These are phyloP conservation scores for Aspergillus persii DNA, from an alignment of 2,329 filamentous ascomycete genomes.

Conservation along the genomic window DNA sequence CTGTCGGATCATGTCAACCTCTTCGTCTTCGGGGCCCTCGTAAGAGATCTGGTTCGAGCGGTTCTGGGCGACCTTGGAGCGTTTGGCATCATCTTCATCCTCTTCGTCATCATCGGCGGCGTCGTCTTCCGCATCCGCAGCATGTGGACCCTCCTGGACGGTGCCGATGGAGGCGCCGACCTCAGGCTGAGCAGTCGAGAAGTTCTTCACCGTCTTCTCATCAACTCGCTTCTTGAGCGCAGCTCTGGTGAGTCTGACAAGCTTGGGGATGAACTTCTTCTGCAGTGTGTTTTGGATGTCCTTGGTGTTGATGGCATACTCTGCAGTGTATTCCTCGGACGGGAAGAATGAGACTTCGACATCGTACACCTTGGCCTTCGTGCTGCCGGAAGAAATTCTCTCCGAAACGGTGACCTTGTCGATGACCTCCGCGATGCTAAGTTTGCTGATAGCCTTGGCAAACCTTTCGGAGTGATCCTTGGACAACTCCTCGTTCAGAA, in stretches of 20 bases:
- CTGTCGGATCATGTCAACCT: constrained; percentile 71
- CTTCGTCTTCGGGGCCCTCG: constrained; percentile 88
- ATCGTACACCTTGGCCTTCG: constrained; percentile 79
- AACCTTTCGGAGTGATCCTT: constrained; percentile 71
- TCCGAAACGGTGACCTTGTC: constrained; percentile 81
- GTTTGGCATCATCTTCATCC: constrained; percentile 69
- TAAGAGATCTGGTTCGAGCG: constrained; percentile 82
- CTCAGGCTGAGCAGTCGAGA: constrained; percentile 71
- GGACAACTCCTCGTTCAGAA: constrained; percentile 70
- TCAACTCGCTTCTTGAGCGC: constrained; percentile 77
- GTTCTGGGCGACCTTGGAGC: constrained; percentile 64
- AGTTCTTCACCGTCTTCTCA: constrained; percentile 54
- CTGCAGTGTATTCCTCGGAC: constrained; percentile 74
- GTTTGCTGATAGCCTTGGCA: constrained; percentile 84
- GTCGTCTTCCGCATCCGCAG: constrained; percentile 56
- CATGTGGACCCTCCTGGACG: constrained; percentile 51
- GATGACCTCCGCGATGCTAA: constrained; percentile 79
- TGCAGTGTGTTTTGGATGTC: constrained; percentile 83
- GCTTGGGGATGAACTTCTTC: constrained; percentile 68
- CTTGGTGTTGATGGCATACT: constrained; percentile 75
- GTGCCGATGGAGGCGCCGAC: constrained; percentile 64
- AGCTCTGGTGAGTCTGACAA: constrained; percentile 68
- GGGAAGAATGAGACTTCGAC: constrained; percentile 82
- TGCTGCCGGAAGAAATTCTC: constrained; percentile 67
- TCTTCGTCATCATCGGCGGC: constrained; percentile 71